Base-by-base conservation (phyloP, 768 basidiomycete genomes). In the Russula olivacea region DNA sequence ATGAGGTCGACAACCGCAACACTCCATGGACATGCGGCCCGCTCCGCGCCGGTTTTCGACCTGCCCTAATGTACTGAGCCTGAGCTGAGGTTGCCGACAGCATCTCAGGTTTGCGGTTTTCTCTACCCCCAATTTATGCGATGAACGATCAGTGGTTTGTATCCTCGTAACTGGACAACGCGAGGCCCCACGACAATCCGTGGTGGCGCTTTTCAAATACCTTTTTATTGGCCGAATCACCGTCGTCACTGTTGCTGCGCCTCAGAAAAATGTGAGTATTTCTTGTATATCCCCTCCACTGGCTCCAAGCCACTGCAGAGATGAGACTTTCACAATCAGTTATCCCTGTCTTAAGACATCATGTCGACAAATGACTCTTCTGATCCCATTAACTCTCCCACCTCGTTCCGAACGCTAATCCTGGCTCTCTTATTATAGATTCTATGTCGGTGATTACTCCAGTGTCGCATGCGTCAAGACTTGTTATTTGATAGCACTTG, bases 301-400 rank as follows among this genome's bases (percentile, higher is more conserved):
- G n/a, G 12, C 21, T 15, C 30, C 15, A n/a, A 19, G 25, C n/a
- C n/a, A 15, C 25, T 53, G 10, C 55, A 32, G 17, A 56, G 64
- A 65, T 62, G 64, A 65, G 30, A 65, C n/a, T 43, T 28, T 19
- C 11, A 60, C 45, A 45, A 63, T 64, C 64, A 65, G 64, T 65
- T 65, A 65, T 65, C 64, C 64, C 64, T 65, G 64, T 65, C 64
- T 65, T 63, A 65, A 65, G 25, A 52, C 56, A 48, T 55, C 1
- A 57, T 65, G 64, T 65, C 64, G 64, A 65, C 54, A 63, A 38
- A n/a, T 55, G 43, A 17, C 15, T 45, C 1, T 32, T 57, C 62
- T 63, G 62, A 63, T 17, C 23, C 19, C 9, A 11, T 40, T 23
- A 38, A 4, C 17, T 8, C 8, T 54, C n/a, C 41, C 19, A 8